phyloP scores from a whole-genome alignment of 2,329 filamentous ascomycete species.

The Cordyceps tenuipes region DNA sequence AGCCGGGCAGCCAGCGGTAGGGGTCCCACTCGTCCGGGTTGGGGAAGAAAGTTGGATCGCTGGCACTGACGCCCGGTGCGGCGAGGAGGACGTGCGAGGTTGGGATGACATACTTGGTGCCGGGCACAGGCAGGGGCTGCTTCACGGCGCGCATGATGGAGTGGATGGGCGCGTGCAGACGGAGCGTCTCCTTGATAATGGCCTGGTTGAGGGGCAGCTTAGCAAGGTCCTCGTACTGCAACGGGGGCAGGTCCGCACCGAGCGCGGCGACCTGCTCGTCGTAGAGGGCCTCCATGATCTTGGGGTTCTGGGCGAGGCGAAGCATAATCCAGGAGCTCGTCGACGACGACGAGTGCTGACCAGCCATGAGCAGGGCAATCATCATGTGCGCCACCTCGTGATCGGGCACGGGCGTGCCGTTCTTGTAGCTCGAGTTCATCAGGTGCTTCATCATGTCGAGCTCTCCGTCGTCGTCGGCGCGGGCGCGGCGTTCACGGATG shows the following conservation, averaged over 20 bases:
- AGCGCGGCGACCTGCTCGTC: constrained; percentile 70
- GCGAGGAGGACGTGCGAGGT: constrained; percentile 73
- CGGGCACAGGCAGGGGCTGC: constrained; percentile 73
- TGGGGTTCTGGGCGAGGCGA: constrained; percentile 66
- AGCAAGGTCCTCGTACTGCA: constrained; percentile 69
- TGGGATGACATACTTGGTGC: constrained; percentile 76
- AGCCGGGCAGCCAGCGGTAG: constrained; percentile 74
- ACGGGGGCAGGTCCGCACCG: constrained; percentile 63
- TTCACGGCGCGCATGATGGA: constrained; percentile 92
- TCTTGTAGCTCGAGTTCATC: constrained; percentile 79
- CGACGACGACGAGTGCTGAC: constrained; percentile 81
- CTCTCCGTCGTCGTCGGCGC: constrained; percentile 41
- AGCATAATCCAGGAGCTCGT: constrained; percentile 81
- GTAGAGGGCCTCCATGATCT: constrained; percentile 73
- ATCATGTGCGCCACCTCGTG: constrained; percentile 86
- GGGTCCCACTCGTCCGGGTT: constrained; percentile 80
- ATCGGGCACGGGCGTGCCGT: constrained; percentile 70
- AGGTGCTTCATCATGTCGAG: constrained; percentile 86
- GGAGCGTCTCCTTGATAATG: constrained; percentile 85
- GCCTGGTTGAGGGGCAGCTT: constrained; percentile 75
- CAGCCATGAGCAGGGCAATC: constrained; percentile 88
- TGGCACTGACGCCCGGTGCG: constrained; percentile 73
- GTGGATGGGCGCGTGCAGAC: constrained; percentile 87
- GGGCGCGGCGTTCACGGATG: constrained; percentile 60
- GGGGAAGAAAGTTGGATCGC: constrained; percentile 68